Evolutionary conservation across 1,284 basidiomycete genomes (phyloP), one percentile per base, ranked within the genome.

Genomic region (Puccinia hordei): DNA sequence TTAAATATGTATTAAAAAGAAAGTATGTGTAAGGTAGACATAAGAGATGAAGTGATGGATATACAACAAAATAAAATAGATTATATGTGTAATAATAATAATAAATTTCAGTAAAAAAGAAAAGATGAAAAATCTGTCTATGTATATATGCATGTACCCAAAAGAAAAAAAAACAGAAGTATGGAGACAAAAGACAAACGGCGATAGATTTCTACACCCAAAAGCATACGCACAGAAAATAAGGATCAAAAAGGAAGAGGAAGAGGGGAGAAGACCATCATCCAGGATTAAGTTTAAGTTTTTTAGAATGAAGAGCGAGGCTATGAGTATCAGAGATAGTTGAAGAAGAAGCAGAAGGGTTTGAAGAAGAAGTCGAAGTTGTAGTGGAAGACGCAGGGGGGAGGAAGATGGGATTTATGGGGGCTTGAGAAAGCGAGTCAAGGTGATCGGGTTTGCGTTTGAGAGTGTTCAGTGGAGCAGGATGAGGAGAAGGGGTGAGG

Each of bases 261-360:
- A 15, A 9, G 24, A 57, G 55, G 55, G 55, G n/a, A 51, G 49
- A 4, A 41, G 38, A 41, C n/a, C n/a, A n/a, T 41, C n/a, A 57
- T 6, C 55, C 55, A 5, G 55, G 55, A 57, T 57, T 57, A 57
- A 57, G 55, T 57, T 57, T 57, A n/a, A 27, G 55, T 27, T 57
- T 57, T 13, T 57, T 57, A 10, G 55, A 57, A 10, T 57, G 55
- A n/a, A 57, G 17, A n/a, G 24, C 22, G 49, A 41, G 38, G n/a
- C n/a, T n/a, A n/a, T n/a, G n/a, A 41, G 38, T 12, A 12, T 4
- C 6, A 41, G 38, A 41, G 38, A 41, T 4, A 12, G 38, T 12
- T 41, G 15, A 51, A 6, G 49, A 3, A n/a, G 49, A 51, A 51
- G 49, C 8, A 53, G 51, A 12, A n/a, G n/a, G 51, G 22, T 53